Evolutionary conservation across 345 rosid species (phyloP), one percentile per base, ranked within the genome.

Genomic region (Brassica juncea): DNA sequence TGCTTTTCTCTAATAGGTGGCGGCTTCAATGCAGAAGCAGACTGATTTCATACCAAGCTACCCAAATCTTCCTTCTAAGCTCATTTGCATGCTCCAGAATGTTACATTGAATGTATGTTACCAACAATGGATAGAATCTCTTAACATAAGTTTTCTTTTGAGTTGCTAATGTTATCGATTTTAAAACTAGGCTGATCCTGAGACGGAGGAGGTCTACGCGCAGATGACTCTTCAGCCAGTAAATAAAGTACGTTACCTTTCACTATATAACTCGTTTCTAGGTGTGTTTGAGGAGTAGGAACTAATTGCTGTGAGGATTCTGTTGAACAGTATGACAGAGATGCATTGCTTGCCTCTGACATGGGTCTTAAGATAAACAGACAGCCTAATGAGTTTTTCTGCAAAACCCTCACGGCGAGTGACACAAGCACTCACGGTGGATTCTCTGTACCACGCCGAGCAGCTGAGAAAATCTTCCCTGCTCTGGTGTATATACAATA

Each of bases 391-490:
- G 99, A 95, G 16, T 93, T 93, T 74, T 95, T 95, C 86, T 95
- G 97, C 74, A 95, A 95, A 87, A 93, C 94, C 28, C 80, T 95
- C 80, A 95, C 99, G 23, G 97, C 98, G 27, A 95, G 99, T 83
- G 99, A 95, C 76, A 95, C 98, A 1, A 95, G 98, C 85, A 93
- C 99, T 72, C 98, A 95, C 80, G 99, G 99, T 78, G 98, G 98
- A 72, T 95, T 95, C 82, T 90, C 97, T 72, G 99, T 95, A 63
- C 99, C 98, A 8, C 94, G 97, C 2, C 89, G 97, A 65, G 97
- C 99, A 16, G 99, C 98, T 37, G 99, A 95, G 81, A 93, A 93
- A 77, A 91, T 90, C 57, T 95, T 95, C 80, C 99, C 99, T 55
- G 74, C 91, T 81, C 92, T 95, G 79, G 99, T 95, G 76, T 70